Evolutionary conservation across 306 rosid species (phyloP).

Genomic region (Castanea mollissima): DNA sequence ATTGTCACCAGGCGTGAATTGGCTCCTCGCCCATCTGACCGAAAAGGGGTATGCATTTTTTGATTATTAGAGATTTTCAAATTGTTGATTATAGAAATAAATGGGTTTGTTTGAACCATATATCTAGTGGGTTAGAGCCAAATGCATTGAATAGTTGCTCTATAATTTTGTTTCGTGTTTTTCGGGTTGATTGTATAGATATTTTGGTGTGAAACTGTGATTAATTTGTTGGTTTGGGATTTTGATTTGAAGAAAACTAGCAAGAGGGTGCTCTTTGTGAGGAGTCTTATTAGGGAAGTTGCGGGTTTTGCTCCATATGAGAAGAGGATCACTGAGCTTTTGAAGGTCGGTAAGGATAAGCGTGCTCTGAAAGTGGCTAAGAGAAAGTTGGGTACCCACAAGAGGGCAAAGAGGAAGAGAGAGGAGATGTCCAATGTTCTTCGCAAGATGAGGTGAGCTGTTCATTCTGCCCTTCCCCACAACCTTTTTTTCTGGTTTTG

Average conservation of each 20-base stretch:
- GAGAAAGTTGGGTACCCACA: conserved; percentile 82
- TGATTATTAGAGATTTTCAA: not conserved
- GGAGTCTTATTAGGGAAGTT: conserved; percentile 47
- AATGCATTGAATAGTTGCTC: too few species aligned
- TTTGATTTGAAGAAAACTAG: conserved; percentile 59
- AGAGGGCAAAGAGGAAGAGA: conserved; percentile 85
- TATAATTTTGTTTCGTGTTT: too few species aligned
- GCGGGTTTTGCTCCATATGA: too few species aligned
- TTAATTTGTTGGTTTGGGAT: not conserved
- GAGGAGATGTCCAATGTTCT: conserved; percentile 93
- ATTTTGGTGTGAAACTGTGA: not conserved
- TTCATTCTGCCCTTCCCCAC: not conserved
- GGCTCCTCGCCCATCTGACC: conserved; percentile 74
- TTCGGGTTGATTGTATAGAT: too few species aligned
- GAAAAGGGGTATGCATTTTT: conserved; percentile 62
- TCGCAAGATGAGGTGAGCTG: conserved; percentile 73
- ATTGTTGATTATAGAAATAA: not conserved
- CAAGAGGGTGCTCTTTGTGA: conserved; percentile 73
- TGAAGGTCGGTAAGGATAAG: conserved; percentile 91
- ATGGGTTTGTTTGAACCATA: too few species aligned
- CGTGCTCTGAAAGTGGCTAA: conserved; percentile 81
- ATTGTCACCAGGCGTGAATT: conserved; percentile 76
- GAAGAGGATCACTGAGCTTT: conserved; percentile 79
- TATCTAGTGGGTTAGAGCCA: too few species aligned
- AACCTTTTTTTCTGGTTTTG: too few species aligned